Evolutionary conservation across 768 basidiomycete genomes (phyloP), one percentile per base, ranked within the genome.

Genomic region (Trametes sanguinea): DNA sequence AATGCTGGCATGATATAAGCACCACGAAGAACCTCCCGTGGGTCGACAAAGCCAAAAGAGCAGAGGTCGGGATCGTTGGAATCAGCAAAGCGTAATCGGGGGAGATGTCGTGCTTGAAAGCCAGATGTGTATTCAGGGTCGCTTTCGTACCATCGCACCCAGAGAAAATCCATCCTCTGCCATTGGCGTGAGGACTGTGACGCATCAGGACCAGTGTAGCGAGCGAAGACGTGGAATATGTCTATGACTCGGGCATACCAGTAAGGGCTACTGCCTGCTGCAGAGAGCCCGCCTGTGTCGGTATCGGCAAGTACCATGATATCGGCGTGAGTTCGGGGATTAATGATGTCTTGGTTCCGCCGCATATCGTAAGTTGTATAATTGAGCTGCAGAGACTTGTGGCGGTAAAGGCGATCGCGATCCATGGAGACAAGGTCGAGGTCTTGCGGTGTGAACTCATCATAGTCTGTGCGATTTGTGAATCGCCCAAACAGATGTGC

Each of bases 31-130:
- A 85, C 73, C 0, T 69, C 63, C 0, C 60, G 57, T 0, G 83
- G 83, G 63, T 84, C 74, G 0, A 84, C 29, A 48, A 85, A 84
- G 0, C 81, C 76, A 57, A 82, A 84, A 1, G 57, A 27, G 2
- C 3, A 2, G 1, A 5, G 8, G 2, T 32, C 29, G 14, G 57
- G 50, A 29, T 54, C 52, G 6, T 14, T 14, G 0, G 32, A 39
- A 6, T 53, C 27, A 2, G 50, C 14, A 32, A 59, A 63, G 1
- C 39, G 27, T 1, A 63, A 8, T 4, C 50, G 47, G 2, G 62
- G 57, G 10, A 59, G 52, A 3, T 52, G 51, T 6, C 40, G 27
- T 8, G 30, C 56, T 27, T 35, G 27, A 11, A 52, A 51, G 8
- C 61, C 61, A 6, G 50, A 66, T 1, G 32, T 53, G 32, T 68